Evolutionary conservation across 306 rosid genomes (phyloP).

Genomic region (Oemleria cerasiformis): DNA sequence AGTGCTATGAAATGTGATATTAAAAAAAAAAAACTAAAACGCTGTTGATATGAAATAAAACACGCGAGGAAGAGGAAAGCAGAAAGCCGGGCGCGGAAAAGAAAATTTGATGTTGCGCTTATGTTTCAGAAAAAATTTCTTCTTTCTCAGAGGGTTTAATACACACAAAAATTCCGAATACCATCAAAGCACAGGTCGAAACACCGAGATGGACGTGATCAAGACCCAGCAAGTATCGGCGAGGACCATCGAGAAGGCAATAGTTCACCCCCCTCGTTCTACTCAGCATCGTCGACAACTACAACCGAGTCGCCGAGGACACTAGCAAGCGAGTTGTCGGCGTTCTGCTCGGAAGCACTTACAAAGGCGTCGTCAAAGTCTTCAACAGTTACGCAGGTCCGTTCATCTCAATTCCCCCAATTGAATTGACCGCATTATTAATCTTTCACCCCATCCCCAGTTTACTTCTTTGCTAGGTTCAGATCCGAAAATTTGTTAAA

Average conservation of each 20-base stretch:
- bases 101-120: too few relatives aligned
- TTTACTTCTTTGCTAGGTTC: background rate
- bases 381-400: constrained; percentile 87
- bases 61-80: too few relatives aligned
- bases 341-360: constrained; percentile 72
- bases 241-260: constrained; percentile 77
- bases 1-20: too few relatives aligned
- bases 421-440: constrained; percentile 6
- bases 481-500: background rate
- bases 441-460: background rate
- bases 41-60: too few relatives aligned
- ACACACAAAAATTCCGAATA: background rate
- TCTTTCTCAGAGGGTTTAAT: background rate
- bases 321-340: constrained; percentile 86
- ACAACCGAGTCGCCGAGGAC: constrained; percentile 83
- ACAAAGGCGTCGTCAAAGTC: constrained; percentile 81
- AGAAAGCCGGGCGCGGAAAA: too few relatives aligned
- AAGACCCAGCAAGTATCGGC: constrained; percentile 78
- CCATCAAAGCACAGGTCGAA: background rate
- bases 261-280: constrained; percentile 82
- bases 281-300: constrained; percentile 90
- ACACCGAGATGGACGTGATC: constrained; percentile 66
- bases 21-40: too few relatives aligned
- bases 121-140: too few relatives aligned
- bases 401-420: background rate